Evolutionary conservation across 139 green algal genomes (phyloP).

Genomic region (Tetradesmus lagerheimii): DNA sequence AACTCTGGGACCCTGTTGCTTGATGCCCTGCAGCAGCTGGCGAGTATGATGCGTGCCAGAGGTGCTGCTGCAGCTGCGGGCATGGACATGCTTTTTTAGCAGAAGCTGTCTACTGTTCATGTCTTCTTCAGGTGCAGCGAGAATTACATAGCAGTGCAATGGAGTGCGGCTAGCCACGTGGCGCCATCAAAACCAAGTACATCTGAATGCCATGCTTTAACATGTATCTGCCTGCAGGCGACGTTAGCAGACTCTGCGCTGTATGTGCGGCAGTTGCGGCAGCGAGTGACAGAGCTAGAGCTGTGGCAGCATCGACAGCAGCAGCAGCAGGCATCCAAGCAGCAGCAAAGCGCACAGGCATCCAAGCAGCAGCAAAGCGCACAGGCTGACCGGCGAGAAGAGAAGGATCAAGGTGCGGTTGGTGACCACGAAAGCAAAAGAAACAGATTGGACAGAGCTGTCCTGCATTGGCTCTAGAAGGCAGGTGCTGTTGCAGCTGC

Average conservation of each 20-base stretch:
- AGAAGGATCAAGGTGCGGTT: slow-evolving; percentile 26
- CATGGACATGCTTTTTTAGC: too few species aligned
- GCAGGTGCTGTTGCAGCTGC: neutral
- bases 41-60: too few species aligned
- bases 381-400: neutral
- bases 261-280: slow-evolving; percentile 63
- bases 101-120: too few species aligned
- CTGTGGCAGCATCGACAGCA: slow-evolving; percentile 46
- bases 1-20: neutral
- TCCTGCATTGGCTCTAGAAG: neutral
- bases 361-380: slow-evolving; percentile 22
- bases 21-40: neutral
- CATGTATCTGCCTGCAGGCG: slow-evolving; percentile 38
- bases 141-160: neutral
- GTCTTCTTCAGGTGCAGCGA: too few species aligned
- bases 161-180: neutral
- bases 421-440: neutral
- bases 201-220: too few species aligned
- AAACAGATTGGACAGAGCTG: neutral
- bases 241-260: slow-evolving; percentile 66
- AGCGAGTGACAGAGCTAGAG: slow-evolving; percentile 63
- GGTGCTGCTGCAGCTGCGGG: too few species aligned
- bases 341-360: slow-evolving; percentile 31
- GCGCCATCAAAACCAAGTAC: neutral
- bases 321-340: slow-evolving; percentile 36